A percentile compares a stretch with the other conserved stretches of the same genome.
phyloP scores from a whole-genome alignment of 176 grass and related monocot genomes.

The Bolboschoenus planiculmis region DNA sequence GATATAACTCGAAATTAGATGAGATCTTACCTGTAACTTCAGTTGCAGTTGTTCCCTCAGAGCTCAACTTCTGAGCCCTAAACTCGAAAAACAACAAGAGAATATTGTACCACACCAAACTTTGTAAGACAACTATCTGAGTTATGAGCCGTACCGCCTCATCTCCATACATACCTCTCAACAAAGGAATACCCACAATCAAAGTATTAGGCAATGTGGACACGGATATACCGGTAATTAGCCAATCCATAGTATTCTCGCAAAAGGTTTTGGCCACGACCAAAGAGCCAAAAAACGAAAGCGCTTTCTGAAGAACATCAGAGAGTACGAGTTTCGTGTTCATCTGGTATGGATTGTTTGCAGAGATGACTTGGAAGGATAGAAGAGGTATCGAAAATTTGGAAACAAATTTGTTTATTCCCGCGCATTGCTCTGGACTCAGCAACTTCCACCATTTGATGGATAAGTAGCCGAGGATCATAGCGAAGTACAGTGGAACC shows the following conservation, averaged over 20 bases:
- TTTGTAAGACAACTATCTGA: slow-evolving; percentile 94
- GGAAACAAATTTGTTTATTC: slow-evolving; percentile 87
- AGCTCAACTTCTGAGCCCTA: slow-evolving; percentile 36
- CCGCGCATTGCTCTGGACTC: slow-evolving; percentile 73
- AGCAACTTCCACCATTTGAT: slow-evolving; percentile 92
- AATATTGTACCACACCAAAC: slow-evolving; percentile 76
- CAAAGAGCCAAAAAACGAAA: slow-evolving; percentile 47
- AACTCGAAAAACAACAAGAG: slow-evolving; percentile 70
- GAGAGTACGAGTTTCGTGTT: slow-evolving; percentile 68
- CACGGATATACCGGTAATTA: slow-evolving; percentile 79
- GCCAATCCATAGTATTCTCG: slow-evolving; percentile 53
- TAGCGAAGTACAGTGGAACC: slow-evolving; percentile 64
- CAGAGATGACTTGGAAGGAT: slow-evolving; percentile 87
- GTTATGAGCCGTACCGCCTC: slow-evolving; percentile 63
- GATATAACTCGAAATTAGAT: neutral
- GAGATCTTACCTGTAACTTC: slow-evolving; percentile 49
- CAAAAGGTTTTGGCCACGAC: slow-evolving; percentile 39
- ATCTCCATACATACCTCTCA: slow-evolving; percentile 89
- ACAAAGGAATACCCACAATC: slow-evolving; percentile 82
- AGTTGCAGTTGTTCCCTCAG: slow-evolving; percentile 31
- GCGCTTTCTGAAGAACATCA: slow-evolving; percentile 60
- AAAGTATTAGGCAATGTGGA: slow-evolving; percentile 86
- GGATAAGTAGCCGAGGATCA: slow-evolving; percentile 85
- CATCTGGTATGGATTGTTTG: slow-evolving; percentile 81
- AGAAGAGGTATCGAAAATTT: slow-evolving; percentile 87